Conservation (phyloP, 208 protist genomes). For the Trypanosoma grayi region DNA sequence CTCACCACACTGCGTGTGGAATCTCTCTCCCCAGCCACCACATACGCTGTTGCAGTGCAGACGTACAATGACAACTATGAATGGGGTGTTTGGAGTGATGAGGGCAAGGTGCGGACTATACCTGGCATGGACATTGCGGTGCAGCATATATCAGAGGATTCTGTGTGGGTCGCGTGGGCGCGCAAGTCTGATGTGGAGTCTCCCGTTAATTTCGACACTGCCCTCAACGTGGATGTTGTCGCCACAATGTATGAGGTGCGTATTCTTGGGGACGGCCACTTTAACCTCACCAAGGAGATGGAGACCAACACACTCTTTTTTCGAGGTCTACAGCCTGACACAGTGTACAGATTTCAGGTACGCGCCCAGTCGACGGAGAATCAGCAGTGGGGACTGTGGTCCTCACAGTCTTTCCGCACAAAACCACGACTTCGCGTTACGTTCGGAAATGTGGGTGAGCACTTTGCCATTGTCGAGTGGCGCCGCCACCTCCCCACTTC, state of each 20-base stretch:
- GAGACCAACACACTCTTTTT: constrained; percentile 81
- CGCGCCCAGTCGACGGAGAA: constrained; percentile 71
- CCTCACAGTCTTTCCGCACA: constrained; percentile 76
- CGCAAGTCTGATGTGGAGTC: constrained; percentile 58
- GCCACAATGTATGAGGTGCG: constrained; percentile 79
- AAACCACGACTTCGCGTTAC: constrained; percentile 76
- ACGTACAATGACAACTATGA: constrained; percentile 91
- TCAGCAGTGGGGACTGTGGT: constrained; percentile 87
- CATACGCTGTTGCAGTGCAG: constrained; percentile 85
- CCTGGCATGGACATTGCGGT: constrained; percentile 82
- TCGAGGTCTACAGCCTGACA: constrained; percentile 81
- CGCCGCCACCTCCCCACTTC: constrained; percentile 72
- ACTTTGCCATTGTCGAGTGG: constrained; percentile 92
- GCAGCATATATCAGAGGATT: constrained; percentile 87
- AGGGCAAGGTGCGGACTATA: constrained; percentile 83
- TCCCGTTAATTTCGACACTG: constrained; percentile 63
- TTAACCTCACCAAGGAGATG: constrained; percentile 73
- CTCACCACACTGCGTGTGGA: constrained; percentile 63
- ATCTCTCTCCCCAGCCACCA: constrained; percentile 70
- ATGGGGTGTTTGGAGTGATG: constrained; percentile 90
- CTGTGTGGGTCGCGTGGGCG: constrained; percentile 84
- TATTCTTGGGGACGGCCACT: constrained; percentile 72
- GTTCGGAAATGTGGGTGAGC: constrained; percentile 90
- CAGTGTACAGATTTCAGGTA: constrained; percentile 82
- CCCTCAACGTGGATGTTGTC: constrained; percentile 76